Evolutionary conservation across 1,284 basidiomycete species (phyloP).

Genomic region (Ceratobasidium theobromae): DNA sequence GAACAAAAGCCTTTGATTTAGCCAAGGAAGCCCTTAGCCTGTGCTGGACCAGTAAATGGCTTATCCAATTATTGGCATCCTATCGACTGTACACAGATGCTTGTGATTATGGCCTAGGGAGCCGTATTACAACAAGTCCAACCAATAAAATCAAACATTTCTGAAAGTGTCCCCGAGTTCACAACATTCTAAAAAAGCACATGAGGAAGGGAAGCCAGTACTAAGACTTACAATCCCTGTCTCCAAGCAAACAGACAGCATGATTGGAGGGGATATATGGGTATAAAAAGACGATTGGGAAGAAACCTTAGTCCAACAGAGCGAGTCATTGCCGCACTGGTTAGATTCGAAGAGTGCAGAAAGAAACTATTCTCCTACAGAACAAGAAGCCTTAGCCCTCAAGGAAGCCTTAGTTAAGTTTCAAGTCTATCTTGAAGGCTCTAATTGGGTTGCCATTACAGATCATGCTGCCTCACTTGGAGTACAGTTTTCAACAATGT

Average conservation of each 20-base stretch:
- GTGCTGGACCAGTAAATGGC: conserved; percentile 35
- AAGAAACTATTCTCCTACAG: conserved; percentile 45
- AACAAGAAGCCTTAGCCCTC: conserved; percentile 45
- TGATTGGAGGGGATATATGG: conserved; percentile 13
- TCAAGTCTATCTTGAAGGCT: conserved; percentile 44
- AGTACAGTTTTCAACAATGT: conserved; percentile 44
- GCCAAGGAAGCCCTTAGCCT: conserved; percentile 27
- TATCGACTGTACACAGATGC: conserved; percentile 48
- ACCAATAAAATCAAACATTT: conserved; percentile 43
- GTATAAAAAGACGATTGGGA: neutral
- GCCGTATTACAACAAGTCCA: conserved; percentile 47
- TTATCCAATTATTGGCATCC: conserved; percentile 42
- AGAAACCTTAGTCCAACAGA: conserved; percentile 38
- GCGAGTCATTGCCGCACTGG: conserved; percentile 46
- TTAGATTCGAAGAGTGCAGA: conserved; percentile 42
- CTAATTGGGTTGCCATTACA: conserved; percentile 41
- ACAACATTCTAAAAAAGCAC: conserved; percentile 39
- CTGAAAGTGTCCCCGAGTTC: conserved; percentile 43
- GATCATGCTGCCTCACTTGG: conserved; percentile 47
- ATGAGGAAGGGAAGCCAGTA: conserved; percentile 36
- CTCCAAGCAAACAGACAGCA: conserved; percentile 36
- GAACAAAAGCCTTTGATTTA: conserved; percentile 20
- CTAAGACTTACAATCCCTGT: conserved; percentile 37
- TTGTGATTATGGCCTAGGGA: conserved; percentile 44
- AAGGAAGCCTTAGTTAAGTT: conserved; percentile 46